Evolutionary conservation across 495 filamentous ascomycete species (phyloP), one percentile per base, ranked within the genome.

Genomic region (Aspergillus incahuasiensis): DNA sequence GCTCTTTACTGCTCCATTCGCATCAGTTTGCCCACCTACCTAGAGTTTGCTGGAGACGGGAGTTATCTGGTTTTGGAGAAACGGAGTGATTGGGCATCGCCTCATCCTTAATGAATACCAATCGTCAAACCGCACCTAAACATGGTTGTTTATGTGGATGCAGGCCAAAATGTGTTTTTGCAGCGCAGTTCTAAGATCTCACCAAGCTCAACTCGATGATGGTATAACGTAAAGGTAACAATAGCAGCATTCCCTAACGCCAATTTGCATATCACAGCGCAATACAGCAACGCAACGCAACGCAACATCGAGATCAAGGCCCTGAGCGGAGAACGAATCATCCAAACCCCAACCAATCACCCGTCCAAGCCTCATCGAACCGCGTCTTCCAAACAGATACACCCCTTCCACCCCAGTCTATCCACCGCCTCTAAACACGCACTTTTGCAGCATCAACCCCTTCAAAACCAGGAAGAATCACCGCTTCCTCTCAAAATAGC

Each of bases 401-500:
- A 32, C 1, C 5, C 40, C 40, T 11, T 16, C 16, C 19, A 42
- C 2, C 44, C 44, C 25, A 28, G 8, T 28, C 4, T 28, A 28
- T n/a, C 25, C 25, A 28, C 8, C 25, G 8, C 25, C n/a, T n/a
- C n/a, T n/a, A n/a, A n/a, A 28, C 25, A 28, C 25, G 4, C 25
- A n/a, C 25, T 41, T 46, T 39, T 28, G 20, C 6, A 32, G 3
- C 30, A 24, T 43, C 19, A 48, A 39, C 35, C 12, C 15, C 35
- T 18, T 3, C 11, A 40, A 45, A 45, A 9, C 9, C 32, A 35
- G 13, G 32, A 12, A 5, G 12, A 35, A 19, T 48, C 45, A 96
- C 72, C 92, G 85, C 67, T 79, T 87, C 63, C 92, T 81, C 72
- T 96, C 91, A 67, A 98, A 98, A 71, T 82, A 98, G 30, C 84